Evolutionary conservation across 208 protist species (phyloP), one percentile per base, ranked within the genome.

Genomic region (Trypanosomatidae sp.): DNA sequence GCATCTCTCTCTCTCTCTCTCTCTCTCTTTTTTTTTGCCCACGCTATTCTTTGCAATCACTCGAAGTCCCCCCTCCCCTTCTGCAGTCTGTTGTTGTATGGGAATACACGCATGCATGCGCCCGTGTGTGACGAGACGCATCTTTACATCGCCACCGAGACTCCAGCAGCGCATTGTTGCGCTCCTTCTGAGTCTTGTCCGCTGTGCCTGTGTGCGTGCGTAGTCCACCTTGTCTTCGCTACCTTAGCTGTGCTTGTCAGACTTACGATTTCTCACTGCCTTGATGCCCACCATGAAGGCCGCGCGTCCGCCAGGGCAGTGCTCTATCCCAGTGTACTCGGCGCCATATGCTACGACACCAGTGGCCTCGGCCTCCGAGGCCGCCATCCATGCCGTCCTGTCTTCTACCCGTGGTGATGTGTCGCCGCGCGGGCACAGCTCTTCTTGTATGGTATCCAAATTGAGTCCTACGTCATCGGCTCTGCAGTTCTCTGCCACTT

Each of bases 271-370:
- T 25, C 36, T 65, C 36, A n/a, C 60, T 65, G 6, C 60, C 1
- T 12, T 64, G 50, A 69, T 58, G 55, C 36, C 30, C 39, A 41
- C 49, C 13, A 58, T 10, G 3, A 53, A 64, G 39, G 39, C 19
- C 2, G 39, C 62, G 33, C 68, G 67, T 44, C 68, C 67, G n/a
- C 68, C 74, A 56, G 67, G 62, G 17, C 50, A 60, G 7, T 52
- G 60, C 30, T 69, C 74, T 25, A 66, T 69, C 15, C 49, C 47
- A 28, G 44, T 58, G 6, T 70, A 65, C 68, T 67, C 43, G 41
- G 66, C 15, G 7, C 68, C 62, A 22, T 39, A 47, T 19, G 10
- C n/a, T 41, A 22, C 22, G 64, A 52, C 28, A 55, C 64, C 25
- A 30, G 53, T 9, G 12, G 25, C 53, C 8, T 25, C 25, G 10